Base-by-base conservation (phyloP, 306 rosid species). In the Psophocarpus tetragonolobus region DNA sequence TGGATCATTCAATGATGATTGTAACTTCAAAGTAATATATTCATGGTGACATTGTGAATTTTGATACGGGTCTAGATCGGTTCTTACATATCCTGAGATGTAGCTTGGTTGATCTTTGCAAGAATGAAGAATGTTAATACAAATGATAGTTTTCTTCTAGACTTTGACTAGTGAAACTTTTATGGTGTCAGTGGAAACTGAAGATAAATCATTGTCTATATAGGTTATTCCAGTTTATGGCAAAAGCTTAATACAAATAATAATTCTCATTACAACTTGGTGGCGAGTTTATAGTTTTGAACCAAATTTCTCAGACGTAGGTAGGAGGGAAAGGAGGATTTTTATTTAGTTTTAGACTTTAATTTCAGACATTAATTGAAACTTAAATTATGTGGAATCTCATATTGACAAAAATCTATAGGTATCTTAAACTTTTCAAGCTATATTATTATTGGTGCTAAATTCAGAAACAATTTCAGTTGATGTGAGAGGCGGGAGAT, bases 201-300 rank as follows among this genome's bases (percentile, higher is more conserved):
- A 35, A 63, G 69, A n/a, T 63, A 29, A 33, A 63, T 63, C 38
- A 36, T 36, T 71, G 53, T 73, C 36, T 15, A 71, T 15, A 71
- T 71, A 71, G 30, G 29, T 71, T 23, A 11, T 71, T 14, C 53
- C 36, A 23, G 38, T 13, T 51, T 1, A 13, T 3, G 24, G 26
- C 7, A 24, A 35, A 21, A 21, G 39, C 56, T 56, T 18, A 45
- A 39, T 11, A 41, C 29, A 56, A n/a, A n/a, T n/a, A n/a, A n/a
- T n/a, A n/a, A n/a, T n/a, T n/a, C n/a, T n/a, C n/a, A n/a, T n/a
- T n/a, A n/a, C n/a, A n/a, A n/a, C n/a, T n/a, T n/a, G n/a, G n/a
- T 58, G 18, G 1, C 27, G 38, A 14, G 65, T 12, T 27, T 27
- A 13, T 58, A 21, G 58, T 51, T 51, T 51, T 20, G 23, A 53